Conservation (phyloP, 139 green algal species). For the Closterium sp. region DNA sequence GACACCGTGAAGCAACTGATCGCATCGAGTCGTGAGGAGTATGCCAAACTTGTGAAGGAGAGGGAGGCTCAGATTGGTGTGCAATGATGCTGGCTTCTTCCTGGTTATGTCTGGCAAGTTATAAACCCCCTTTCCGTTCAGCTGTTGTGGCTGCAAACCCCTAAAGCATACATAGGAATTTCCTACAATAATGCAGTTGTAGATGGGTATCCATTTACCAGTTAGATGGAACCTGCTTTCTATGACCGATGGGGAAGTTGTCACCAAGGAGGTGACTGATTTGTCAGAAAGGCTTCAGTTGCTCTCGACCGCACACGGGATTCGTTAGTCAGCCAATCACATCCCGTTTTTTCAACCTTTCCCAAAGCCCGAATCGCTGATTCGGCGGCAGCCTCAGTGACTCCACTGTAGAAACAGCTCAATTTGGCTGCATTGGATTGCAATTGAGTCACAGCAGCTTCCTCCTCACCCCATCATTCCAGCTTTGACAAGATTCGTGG, state of each 20-base stretch:
- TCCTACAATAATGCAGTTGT: not conserved
- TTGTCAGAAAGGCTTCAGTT: too few relatives aligned
- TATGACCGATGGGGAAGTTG: too few relatives aligned
- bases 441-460: too few relatives aligned
- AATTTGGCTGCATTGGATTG: too few relatives aligned
- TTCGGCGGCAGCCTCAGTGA: not conserved
- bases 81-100: not conserved
- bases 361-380: not conserved
- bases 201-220: not conserved
- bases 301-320: not conserved
- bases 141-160: not conserved
- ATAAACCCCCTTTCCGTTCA: too few relatives aligned
- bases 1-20: constrained; percentile 32
- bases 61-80: constrained; percentile 9
- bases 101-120: too few relatives aligned
- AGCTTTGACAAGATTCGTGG: not conserved
- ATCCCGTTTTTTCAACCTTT: not conserved
- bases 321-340: not conserved
- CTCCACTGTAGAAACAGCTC: not conserved
- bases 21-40: not conserved
- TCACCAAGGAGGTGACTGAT: too few relatives aligned
- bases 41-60: constrained; percentile 28
- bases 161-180: not conserved
- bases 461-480: too few relatives aligned
- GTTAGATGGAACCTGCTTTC: too few relatives aligned